Percentiles rank a stretch among this genome's conserved stretches.
Conservation (phyloP, 805 yeast genomes). For the Candida bentonensis region DNA sequence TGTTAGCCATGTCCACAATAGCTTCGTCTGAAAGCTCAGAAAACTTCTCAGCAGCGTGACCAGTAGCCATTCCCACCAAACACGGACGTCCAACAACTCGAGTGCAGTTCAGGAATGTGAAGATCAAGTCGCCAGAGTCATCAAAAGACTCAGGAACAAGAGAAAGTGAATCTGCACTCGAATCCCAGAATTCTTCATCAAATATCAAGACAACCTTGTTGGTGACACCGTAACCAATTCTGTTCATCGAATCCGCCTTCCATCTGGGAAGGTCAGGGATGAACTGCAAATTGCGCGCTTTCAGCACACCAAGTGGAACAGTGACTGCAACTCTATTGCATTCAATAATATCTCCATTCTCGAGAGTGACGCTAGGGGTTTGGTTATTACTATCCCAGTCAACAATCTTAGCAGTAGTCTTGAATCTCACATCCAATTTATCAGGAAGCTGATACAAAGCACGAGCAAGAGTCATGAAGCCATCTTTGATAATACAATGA, state of each 20-base stretch:
- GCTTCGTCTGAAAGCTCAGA: conserved; percentile 20
- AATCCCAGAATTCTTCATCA: conserved; percentile 27
- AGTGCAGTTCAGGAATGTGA: conserved; percentile 25
- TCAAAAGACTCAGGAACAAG: conserved; percentile 15
- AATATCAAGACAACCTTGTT: conserved; percentile 27
- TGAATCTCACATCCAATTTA: conserved; percentile 26
- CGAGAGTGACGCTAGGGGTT: conserved; percentile 19
- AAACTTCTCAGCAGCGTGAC: conserved; percentile 23
- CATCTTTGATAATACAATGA: conserved; percentile 25
- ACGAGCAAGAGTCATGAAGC: conserved; percentile 22
- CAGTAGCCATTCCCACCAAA: conserved; percentile 26
- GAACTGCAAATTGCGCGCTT: conserved; percentile 24
- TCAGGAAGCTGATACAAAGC: conserved; percentile 25
- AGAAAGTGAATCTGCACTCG: conserved; percentile 18
- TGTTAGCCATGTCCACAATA: conserved; percentile 21
- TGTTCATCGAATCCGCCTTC: conserved; percentile 25
- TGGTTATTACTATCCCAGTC: conserved; percentile 22
- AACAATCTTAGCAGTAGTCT: conserved; percentile 23
- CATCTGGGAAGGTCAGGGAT: conserved; percentile 28
- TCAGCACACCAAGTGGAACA: conserved; percentile 28
- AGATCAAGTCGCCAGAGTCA: conserved; percentile 23
- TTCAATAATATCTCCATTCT: conserved; percentile 26
- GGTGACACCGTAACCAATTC: conserved; percentile 26
- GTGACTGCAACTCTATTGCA: conserved; percentile 27
- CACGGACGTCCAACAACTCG: conserved; percentile 24